phyloP scores from a whole-genome alignment of 2,329 filamentous ascomycete species.

The Davidsoniella neocaledoniae region DNA sequence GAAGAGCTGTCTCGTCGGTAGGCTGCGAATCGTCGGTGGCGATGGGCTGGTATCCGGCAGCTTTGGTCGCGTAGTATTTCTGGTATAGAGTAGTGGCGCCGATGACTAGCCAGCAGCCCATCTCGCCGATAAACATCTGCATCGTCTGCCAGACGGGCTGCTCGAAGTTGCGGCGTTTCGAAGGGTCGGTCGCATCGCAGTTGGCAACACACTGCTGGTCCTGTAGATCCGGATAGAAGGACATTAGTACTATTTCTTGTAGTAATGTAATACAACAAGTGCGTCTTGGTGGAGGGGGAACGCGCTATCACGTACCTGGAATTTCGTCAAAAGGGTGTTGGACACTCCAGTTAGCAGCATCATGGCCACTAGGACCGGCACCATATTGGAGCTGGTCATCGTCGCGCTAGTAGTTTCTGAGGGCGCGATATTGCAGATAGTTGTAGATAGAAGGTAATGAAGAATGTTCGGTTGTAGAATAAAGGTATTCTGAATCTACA shows the following conservation, averaged over 20 bases:
- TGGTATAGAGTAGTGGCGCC: conserved; percentile 48
- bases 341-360: conserved; percentile 93
- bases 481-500: too few relatives aligned
- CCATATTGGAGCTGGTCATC: conserved; percentile 55
- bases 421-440: neutral
- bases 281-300: neutral
- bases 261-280: too few relatives aligned
- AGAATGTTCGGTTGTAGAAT: neutral
- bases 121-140: conserved; percentile 96
- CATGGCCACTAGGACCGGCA: conserved; percentile 82
- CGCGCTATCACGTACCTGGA: conserved; percentile 45
- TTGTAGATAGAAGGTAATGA: neutral
- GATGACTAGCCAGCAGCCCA: conserved; percentile 89
- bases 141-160: conserved; percentile 92
- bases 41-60: conserved; percentile 51
- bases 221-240: conserved; percentile 24
- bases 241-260: neutral
- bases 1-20: conserved; percentile 20
- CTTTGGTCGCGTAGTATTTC: conserved; percentile 32
- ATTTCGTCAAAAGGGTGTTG: conserved; percentile 94
- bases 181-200: conserved; percentile 55
- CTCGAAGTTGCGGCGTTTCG: conserved; percentile 60
- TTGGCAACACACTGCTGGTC: conserved; percentile 95
- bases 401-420: conserved; percentile 11
- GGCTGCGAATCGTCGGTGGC: conserved; percentile 29